Percentiles rank a stretch among this genome's conserved stretches.
Conservation (phyloP, 2,329 filamentous ascomycete genomes). For the Calycina herbarum region DNA sequence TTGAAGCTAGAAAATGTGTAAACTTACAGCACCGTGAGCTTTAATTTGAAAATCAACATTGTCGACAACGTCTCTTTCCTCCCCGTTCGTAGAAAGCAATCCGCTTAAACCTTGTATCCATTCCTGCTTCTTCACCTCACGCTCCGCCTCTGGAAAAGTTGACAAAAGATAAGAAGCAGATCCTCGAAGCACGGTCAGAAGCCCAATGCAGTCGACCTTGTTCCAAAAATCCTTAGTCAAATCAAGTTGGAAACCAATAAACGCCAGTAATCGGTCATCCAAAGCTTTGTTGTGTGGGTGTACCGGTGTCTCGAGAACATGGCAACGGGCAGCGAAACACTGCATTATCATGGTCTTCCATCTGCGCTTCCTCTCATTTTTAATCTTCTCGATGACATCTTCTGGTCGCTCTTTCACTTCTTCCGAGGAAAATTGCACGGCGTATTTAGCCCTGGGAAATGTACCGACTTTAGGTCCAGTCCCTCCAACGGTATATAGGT, state of each 20-base stretch:
- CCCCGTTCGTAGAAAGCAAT: neutral
- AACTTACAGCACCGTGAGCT: neutral
- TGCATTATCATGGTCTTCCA: neutral
- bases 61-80: neutral
- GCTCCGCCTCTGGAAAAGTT: neutral
- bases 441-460: neutral
- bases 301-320: neutral
- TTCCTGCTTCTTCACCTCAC: neutral
- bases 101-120: neutral
- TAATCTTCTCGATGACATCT: neutral
- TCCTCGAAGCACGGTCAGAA: neutral
- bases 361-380: neutral
- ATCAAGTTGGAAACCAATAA: neutral
- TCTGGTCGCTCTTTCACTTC: neutral
- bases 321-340: neutral
- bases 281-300: neutral
- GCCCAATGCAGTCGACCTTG: neutral
- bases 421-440: neutral
- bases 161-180: neutral
- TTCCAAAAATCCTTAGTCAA: neutral
- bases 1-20: neutral
- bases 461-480: neutral
- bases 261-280: neutral
- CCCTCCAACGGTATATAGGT: neutral
- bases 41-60: constrained; percentile 2